phyloP scores from a whole-genome alignment of 768 basidiomycete species.

The Leccinum rimulosum region DNA sequence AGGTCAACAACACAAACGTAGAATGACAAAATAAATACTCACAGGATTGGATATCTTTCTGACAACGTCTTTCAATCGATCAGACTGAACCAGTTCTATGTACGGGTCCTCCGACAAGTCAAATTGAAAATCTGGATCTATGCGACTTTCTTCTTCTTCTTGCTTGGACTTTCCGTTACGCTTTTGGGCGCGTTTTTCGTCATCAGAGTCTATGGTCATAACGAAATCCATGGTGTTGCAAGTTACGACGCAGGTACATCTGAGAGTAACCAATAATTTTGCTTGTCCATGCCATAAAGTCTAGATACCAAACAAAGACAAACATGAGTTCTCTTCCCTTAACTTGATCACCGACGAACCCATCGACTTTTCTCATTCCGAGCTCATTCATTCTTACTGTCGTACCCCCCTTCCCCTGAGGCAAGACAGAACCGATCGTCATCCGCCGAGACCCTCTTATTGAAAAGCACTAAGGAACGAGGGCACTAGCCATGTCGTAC shows the following conservation, averaged over 20 bases:
- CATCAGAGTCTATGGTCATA: constrained; percentile 82
- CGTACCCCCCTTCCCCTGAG: neutral
- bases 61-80: constrained; percentile 52
- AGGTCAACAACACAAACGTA: constrained; percentile 4
- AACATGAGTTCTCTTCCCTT: constrained; percentile 4
- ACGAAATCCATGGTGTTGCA: constrained; percentile 55
- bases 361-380: neutral
- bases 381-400: neutral
- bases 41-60: constrained; percentile 65
- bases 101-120: constrained; percentile 75
- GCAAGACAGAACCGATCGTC: neutral
- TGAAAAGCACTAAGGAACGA: neutral
- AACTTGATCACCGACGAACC: neutral
- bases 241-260: neutral
- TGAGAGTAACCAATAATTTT: neutral
- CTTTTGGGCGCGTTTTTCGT: constrained; percentile 45
- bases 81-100: constrained; percentile 46
- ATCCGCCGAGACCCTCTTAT: neutral
- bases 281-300: neutral
- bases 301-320: constrained; percentile 18
- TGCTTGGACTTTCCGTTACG: constrained; percentile 23
- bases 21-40: constrained; percentile 16
- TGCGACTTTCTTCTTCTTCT: constrained; percentile 52
- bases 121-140: constrained; percentile 84
- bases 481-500: neutral